Conservation (phyloP, 495 filamentous ascomycete genomes). For the Tetracladium marchalianum region DNA sequence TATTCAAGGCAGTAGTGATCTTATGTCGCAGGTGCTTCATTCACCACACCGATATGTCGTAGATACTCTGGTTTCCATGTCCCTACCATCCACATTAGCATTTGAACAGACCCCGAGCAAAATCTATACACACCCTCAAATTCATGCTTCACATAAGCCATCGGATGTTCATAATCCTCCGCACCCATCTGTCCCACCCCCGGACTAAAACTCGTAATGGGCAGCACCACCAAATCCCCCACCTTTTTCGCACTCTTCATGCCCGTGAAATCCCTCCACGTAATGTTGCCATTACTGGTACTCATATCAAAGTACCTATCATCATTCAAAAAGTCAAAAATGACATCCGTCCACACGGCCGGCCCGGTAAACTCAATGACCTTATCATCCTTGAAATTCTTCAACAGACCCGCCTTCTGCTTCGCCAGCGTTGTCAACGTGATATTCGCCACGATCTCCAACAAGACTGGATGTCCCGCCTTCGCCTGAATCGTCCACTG, state of each 20-base stretch:
- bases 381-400: conserved; percentile 55
- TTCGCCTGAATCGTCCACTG: conserved; percentile 98
- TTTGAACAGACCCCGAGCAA: background rate
- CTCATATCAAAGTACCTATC: conserved; percentile 77
- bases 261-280: conserved; percentile 81
- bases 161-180: conserved; percentile 81
- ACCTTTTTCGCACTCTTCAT: conserved; percentile 77
- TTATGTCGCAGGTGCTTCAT: too few relatives aligned
- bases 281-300: conserved; percentile 60
- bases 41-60: conserved; percentile 40
- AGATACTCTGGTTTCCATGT: conserved; percentile 71
- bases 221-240: conserved; percentile 86
- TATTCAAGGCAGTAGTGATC: too few relatives aligned
- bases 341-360: conserved; percentile 84
- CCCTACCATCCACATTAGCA: conserved; percentile 32
- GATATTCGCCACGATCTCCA: conserved; percentile 78
- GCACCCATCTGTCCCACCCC: conserved; percentile 91
- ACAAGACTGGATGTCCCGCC: conserved; percentile 83
- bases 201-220: conserved; percentile 95
- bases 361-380: conserved; percentile 97
- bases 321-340: conserved; percentile 93
- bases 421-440: conserved; percentile 70
- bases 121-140: conserved; percentile 65
- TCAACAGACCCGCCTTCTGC: conserved; percentile 60
- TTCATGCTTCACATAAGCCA: conserved; percentile 96